phyloP scores from a whole-genome alignment of 192 early-diverging fungal genomes.

The Coemansia sp. region DNA sequence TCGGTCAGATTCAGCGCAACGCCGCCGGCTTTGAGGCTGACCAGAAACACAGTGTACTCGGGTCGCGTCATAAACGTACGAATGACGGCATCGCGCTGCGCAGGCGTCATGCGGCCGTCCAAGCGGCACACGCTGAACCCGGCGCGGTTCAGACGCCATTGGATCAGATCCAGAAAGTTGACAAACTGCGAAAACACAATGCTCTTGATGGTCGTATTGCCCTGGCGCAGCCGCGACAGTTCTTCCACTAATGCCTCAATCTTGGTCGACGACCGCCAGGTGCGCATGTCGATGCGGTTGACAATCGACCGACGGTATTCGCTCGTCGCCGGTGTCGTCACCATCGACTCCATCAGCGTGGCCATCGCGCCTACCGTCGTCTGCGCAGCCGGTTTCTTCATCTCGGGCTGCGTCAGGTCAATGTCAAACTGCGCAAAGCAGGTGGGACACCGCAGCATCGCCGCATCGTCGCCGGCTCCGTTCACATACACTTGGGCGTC shows the following conservation, averaged over 20 bases:
- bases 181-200: conserved; percentile 86
- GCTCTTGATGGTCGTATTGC: conserved; percentile 75
- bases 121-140: conserved; percentile 74
- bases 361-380: not conserved
- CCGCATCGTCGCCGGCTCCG: conserved; percentile 31
- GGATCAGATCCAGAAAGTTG: conserved; percentile 83
- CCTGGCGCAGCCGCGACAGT: conserved; percentile 67
- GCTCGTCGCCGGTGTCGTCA: conserved; percentile 53
- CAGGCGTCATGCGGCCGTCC: conserved; percentile 86
- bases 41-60: conserved; percentile 82
- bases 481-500: conserved; percentile 63
- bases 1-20: conserved; percentile 92
- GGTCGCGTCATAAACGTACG: conserved; percentile 75
- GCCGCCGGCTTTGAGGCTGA: conserved; percentile 89
- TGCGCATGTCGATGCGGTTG: conserved; percentile 84
- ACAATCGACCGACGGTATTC: conserved; percentile 73
- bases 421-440: conserved; percentile 76
- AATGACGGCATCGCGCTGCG: conserved; percentile 71
- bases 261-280: conserved; percentile 89
- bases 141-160: conserved; percentile 84
- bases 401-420: conserved; percentile 65
- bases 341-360: conserved; percentile 46
- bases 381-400: conserved; percentile 2
- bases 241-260: conserved; percentile 95
- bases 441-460: conserved; percentile 65